A percentile compares a stretch with the other conserved stretches of the same genome.
These are phyloP conservation scores for Pittosporum tobira DNA, from an alignment of 129 eudicot genomes.

Conservation along the genomic window DNA sequence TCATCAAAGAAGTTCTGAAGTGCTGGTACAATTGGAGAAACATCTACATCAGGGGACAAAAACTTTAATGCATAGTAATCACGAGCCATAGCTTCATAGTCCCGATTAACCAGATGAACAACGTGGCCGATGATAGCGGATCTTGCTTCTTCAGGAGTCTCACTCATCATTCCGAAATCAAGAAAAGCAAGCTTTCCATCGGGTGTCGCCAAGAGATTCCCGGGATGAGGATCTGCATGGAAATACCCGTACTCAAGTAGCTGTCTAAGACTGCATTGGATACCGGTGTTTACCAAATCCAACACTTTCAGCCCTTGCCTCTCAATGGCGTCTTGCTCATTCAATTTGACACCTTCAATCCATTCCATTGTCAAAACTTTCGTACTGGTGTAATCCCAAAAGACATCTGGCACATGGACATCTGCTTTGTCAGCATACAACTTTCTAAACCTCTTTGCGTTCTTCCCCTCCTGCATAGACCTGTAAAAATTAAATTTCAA, in stretches of 20 bases:
- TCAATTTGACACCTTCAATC: constrained; percentile 91
- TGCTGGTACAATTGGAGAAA: constrained; percentile 91
- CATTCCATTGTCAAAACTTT: constrained; percentile 97
- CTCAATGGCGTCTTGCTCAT: constrained; percentile 83
- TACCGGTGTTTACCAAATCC: constrained; percentile 84
- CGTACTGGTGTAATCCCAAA: constrained; percentile 89
- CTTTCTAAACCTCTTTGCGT: constrained; percentile 90
- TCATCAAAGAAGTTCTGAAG: constrained; percentile 81
- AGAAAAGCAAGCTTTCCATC: constrained; percentile 96
- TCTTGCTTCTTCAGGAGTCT: constrained; percentile 92
- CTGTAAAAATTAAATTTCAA: constrained; percentile 79
- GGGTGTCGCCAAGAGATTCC: constrained; percentile 85
- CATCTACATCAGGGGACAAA: constrained; percentile 83
- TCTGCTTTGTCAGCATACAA: constrained; percentile 91
- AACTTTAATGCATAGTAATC: constrained; percentile 85
- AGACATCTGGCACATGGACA: constrained; percentile 88
- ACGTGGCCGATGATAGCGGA: constrained; percentile 97
- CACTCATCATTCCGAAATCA: constrained; percentile 99
- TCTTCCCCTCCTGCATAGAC: constrained; percentile 95
- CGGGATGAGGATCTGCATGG: constrained; percentile 99
- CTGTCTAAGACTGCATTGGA: constrained; percentile 93
- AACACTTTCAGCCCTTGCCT: constrained; percentile 84
- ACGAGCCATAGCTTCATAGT: constrained; percentile 98
- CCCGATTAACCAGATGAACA: constrained; percentile 97
- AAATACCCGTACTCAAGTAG: constrained; percentile 92